These are phyloP conservation scores for Barnettozyma vustinii DNA, from an alignment of 805 yeast genomes.

Conservation along the genomic window DNA sequence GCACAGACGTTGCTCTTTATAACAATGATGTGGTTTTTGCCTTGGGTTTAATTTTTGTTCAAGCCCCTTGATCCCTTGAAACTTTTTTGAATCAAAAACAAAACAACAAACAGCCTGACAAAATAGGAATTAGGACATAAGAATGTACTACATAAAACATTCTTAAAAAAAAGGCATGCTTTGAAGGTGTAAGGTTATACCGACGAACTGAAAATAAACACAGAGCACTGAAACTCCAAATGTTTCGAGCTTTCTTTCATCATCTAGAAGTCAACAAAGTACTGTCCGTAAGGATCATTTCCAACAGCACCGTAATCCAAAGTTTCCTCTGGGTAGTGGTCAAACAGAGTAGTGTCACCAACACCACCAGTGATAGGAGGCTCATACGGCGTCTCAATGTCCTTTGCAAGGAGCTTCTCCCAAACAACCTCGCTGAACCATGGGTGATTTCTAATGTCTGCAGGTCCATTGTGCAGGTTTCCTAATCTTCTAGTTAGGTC, in stretches of 20 bases:
- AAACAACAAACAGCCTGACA: neutral
- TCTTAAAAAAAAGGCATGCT: neutral
- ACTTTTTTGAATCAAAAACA: neutral
- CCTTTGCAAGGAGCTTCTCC: conserved; percentile 80
- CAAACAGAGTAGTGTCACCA: conserved; percentile 85
- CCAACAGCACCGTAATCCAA: conserved; percentile 77
- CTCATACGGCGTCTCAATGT: conserved; percentile 93
- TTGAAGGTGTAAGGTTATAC: neutral
- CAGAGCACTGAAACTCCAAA: neutral
- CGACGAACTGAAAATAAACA: neutral
- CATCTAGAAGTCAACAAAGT: conserved; percentile 52
- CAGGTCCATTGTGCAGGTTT: conserved; percentile 77
- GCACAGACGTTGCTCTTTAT: neutral
- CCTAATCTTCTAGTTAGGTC: conserved; percentile 84
- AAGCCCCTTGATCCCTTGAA: neutral
- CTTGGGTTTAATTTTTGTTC: neutral
- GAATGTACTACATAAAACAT: too few species aligned
- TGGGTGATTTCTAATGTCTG: conserved; percentile 79
- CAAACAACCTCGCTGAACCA: conserved; percentile 94
- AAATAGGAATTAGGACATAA: neutral
- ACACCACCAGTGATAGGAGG: conserved; percentile 93
- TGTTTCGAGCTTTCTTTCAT: neutral
- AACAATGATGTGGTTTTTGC: neutral
- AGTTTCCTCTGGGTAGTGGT: conserved; percentile 78
- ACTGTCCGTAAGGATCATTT: conserved; percentile 64